phyloP scores from a whole-genome alignment of 106 monocot species.

The Dendrobium huoshanense region DNA sequence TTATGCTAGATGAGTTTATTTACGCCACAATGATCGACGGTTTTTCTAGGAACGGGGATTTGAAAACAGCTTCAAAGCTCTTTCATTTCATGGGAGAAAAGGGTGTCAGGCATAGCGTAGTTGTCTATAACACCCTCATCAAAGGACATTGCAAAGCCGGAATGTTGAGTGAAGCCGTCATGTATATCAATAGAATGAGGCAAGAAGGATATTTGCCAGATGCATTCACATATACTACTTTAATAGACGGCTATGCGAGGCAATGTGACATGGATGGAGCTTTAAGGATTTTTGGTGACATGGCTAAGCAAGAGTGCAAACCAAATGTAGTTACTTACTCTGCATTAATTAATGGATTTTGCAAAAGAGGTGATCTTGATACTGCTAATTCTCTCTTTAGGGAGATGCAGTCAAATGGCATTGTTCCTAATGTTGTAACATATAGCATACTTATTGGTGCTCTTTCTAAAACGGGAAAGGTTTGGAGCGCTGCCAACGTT shows the following conservation, averaged over 20 bases:
- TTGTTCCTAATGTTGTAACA: conserved; percentile 78
- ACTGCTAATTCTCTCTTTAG: conserved; percentile 41
- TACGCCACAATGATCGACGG: conserved; percentile 80
- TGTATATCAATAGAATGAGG: conserved; percentile 39
- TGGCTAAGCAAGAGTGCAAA: conserved; percentile 56
- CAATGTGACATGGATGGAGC: conserved; percentile 47
- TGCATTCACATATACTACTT: conserved; percentile 72
- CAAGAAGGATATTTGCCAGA: conserved; percentile 46
- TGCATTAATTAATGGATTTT: conserved; percentile 68
- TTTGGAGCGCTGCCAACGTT: conserved; percentile 24
- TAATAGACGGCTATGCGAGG: conserved; percentile 76
- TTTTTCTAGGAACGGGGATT: conserved; percentile 67
- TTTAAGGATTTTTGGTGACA: conserved; percentile 47
- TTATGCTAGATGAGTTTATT: conserved; percentile 62
- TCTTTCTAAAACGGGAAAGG: conserved; percentile 37
- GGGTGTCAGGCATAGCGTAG: conserved; percentile 31
- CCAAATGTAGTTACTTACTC: conserved; percentile 79
- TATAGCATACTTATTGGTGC: conserved; percentile 64
- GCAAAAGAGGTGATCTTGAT: conserved; percentile 34
- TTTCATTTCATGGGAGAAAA: conserved; percentile 66
- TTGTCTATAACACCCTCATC: conserved; percentile 79
- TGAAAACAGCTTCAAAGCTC: conserved; percentile 56
- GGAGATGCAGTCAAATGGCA: conserved; percentile 41
- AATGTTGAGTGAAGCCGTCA: conserved; percentile 52
- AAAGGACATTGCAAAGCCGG: conserved; percentile 76